Evolutionary conservation across 495 filamentous ascomycete genomes (phyloP), one percentile per base, ranked within the genome.

Genomic region (Aspergillus coremiiformis): DNA sequence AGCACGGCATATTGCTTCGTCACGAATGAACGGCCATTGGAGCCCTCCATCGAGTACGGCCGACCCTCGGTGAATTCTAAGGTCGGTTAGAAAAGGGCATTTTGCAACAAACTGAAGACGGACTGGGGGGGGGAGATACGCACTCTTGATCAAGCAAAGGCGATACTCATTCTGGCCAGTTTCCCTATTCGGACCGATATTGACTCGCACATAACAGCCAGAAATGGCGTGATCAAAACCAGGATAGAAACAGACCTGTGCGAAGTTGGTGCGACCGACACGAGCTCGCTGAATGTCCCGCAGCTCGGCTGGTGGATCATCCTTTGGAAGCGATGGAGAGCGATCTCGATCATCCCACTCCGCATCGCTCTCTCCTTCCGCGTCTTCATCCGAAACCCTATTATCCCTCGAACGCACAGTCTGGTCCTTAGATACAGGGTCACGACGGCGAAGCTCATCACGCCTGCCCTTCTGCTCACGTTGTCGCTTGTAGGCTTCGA

Each of bases 221-320:
- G 77, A 80, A 51, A 96, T 84, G 24, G 84, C 78, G 27, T 89
- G 77, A 15, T 90, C 84, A 50, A 99, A 95, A 10, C 84, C 84
- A 19, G 93, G 93, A 54, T 87, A 88, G 72, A 93, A 96, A 72
- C 88, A 94, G 37, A 95, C 84, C 60, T 87, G 80, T 5, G 83
- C 84, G 58, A 97, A 90, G 57, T 86, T 84, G 53, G 72, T 81
- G 29, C 94, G 80, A 19, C 91, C 88, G 52, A 98, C 76, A 51
- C 87, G 82, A 52, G 87, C 78, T 43, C 86, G 83, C 58, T 96
- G 85, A 54, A 94, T 78, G 60, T 98, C 90, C 2, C 77, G 71
- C n/a, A 95, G 74, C 10, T 83, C 81, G 11, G 86, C 83, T 11
- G 80, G 84, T 19, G 74, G 75, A 44, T 84, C 79, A 39, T 82